Conservation (phyloP, 768 basidiomycete species). For the Lentinus tigrinus region DNA sequence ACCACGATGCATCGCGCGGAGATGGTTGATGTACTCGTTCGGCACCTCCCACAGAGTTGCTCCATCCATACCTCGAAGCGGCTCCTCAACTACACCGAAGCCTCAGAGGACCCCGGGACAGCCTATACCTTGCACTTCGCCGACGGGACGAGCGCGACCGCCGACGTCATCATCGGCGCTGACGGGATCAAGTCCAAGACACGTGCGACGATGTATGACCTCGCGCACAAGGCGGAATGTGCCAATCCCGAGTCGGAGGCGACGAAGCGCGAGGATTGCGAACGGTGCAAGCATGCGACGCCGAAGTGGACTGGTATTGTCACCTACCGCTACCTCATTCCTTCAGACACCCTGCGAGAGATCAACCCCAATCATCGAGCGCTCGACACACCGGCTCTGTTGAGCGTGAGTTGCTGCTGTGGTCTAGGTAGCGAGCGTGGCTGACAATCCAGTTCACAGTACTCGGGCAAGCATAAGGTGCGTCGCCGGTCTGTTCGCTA, state of each 20-base stretch:
- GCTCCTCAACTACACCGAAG: slow-evolving; percentile 18
- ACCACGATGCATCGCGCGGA: slow-evolving; percentile 29
- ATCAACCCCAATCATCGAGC: slow-evolving; percentile 16
- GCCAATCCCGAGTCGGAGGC: neutral
- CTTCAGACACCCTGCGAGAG: slow-evolving; percentile 18
- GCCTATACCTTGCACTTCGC: slow-evolving; percentile 20
- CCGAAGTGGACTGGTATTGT: slow-evolving; percentile 29
- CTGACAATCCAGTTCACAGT: slow-evolving; percentile 1
- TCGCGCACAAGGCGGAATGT: slow-evolving; percentile 14
- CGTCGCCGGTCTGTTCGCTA: neutral
- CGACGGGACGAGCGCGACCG: slow-evolving; percentile 21
- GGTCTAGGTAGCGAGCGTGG: neutral
- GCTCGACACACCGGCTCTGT: neutral
- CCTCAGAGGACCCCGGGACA: neutral
- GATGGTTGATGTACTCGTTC: slow-evolving; percentile 21
- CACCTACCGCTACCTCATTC: slow-evolving; percentile 26
- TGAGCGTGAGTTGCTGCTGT: slow-evolving; percentile 7
- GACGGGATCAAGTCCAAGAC: slow-evolving; percentile 29
- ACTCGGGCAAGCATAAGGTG: slow-evolving; percentile 22
- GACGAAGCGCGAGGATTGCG: slow-evolving; percentile 5
- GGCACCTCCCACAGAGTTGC: slow-evolving; percentile 18
- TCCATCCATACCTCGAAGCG: slow-evolving; percentile 23
- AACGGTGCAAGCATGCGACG: slow-evolving; percentile 12
- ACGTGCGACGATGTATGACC: slow-evolving; percentile 22
- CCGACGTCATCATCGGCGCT: slow-evolving; percentile 28